A percentile compares a stretch with the other conserved stretches of the same genome.
These are phyloP conservation scores for Colletotrichum orchidophilum DNA, from an alignment of 2,329 filamentous ascomycete genomes.

Conservation along the genomic window DNA sequence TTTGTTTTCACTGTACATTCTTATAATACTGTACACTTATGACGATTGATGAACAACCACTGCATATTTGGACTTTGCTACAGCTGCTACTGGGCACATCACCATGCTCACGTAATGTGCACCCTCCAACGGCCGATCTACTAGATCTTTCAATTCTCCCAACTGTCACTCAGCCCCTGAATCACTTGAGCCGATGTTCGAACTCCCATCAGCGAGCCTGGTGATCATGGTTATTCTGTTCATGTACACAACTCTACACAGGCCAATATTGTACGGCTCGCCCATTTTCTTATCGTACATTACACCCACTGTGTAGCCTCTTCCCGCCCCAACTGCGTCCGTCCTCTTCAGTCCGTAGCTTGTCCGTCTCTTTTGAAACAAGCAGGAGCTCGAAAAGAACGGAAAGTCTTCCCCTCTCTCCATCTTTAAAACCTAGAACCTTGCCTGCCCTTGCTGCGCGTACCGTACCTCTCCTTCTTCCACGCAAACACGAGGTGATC, in stretches of 20 bases:
- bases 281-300: conserved; percentile 26
- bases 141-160: no score
- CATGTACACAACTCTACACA: conserved; percentile 23
- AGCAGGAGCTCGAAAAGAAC: neutral
- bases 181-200: neutral
- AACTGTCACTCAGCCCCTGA: neutral
- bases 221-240: neutral
- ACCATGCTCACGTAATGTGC: neutral
- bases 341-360: neutral
- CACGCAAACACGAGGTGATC: conserved; percentile 75
- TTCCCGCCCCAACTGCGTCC: neutral
- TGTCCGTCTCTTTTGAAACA: neutral
- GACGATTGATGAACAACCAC: conserved; percentile 12
- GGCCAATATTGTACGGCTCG: conserved; percentile 26
- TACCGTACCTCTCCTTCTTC: conserved; percentile 56
- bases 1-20: conserved; percentile 21
- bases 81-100: neutral
- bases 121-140: neutral
- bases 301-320: neutral
- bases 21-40: conserved; percentile 22
- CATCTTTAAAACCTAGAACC: conserved; percentile 26
- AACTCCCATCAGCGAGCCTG: neutral
- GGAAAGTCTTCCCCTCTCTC: neutral
- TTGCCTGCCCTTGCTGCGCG: conserved; percentile 39
- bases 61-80: neutral